These are phyloP conservation scores for Sodiomyces alkalinus DNA, from an alignment of 2,329 filamentous ascomycete species.

Conservation along the genomic window DNA sequence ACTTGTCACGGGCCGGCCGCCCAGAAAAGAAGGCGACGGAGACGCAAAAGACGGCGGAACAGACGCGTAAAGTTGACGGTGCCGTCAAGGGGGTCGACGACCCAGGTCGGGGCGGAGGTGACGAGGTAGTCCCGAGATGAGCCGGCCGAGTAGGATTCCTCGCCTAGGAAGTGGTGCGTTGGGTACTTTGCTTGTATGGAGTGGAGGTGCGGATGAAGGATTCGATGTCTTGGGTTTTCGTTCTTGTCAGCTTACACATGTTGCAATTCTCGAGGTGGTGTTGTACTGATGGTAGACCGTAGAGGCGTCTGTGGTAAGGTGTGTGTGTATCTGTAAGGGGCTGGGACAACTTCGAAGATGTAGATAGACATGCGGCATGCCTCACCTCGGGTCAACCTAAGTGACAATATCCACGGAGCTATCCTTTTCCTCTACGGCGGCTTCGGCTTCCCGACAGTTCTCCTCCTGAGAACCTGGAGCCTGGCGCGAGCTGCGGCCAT, in stretches of 20 bases:
- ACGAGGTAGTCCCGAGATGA: constrained; percentile 55
- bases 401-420: constrained; percentile 67
- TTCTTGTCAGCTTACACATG: not conserved
- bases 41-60: constrained; percentile 69
- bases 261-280: not conserved
- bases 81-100: constrained; percentile 63
- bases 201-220: constrained; percentile 47
- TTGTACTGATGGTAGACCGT: too few species aligned
- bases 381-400: constrained; percentile 40
- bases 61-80: constrained; percentile 73
- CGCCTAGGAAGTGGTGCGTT: constrained; percentile 56
- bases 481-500: too few species aligned
- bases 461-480: too few species aligned
- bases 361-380: too few species aligned
- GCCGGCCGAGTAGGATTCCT: constrained; percentile 60
- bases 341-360: too few species aligned
- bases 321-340: too few species aligned
- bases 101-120: constrained; percentile 50
- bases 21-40: constrained; percentile 55
- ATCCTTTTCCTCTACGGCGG: constrained; percentile 48
- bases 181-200: constrained; percentile 47
- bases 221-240: constrained; percentile 45
- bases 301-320: too few species aligned
- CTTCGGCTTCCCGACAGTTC: too few species aligned
- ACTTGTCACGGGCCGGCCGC: constrained; percentile 46